phyloP scores from a whole-genome alignment of 192 early-diverging fungal species.

The Rhizoclosmatium globosum region DNA sequence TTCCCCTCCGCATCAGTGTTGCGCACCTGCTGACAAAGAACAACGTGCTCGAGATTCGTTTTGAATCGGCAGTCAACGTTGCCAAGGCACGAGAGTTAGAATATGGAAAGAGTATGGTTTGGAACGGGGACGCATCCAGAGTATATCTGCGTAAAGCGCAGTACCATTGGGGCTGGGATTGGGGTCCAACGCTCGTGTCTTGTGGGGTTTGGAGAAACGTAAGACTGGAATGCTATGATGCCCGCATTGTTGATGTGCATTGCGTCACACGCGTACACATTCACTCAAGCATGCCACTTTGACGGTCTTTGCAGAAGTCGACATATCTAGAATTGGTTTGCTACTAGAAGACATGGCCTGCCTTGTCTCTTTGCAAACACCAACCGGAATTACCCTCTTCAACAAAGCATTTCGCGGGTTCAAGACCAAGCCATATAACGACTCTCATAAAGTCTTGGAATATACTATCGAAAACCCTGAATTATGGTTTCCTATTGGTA shows the following conservation, averaged over 20 bases:
- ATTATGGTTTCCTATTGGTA: slow-evolving; percentile 49
- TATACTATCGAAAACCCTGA: slow-evolving; percentile 33
- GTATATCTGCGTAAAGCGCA: slow-evolving; percentile 50
- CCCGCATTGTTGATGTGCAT: slow-evolving; percentile 26
- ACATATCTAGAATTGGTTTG: neutral
- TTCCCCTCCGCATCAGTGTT: slow-evolving; percentile 45
- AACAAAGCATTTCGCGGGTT: slow-evolving; percentile 1
- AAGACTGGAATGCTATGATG: slow-evolving; percentile 27
- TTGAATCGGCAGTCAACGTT: slow-evolving; percentile 44
- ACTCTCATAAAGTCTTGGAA: neutral
- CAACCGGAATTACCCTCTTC: slow-evolving; percentile 14
- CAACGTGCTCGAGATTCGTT: slow-evolving; percentile 36
- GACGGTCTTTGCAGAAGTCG: neutral
- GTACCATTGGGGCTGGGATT: slow-evolving; percentile 56
- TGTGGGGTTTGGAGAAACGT: slow-evolving; percentile 37
- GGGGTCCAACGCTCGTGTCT: slow-evolving; percentile 50
- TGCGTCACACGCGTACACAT: neutral
- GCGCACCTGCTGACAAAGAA: slow-evolving; percentile 23
- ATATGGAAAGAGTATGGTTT: slow-evolving; percentile 22
- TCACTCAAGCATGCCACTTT: slow-evolving; percentile 1
- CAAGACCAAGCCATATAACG: neutral
- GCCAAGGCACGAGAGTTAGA: slow-evolving; percentile 36
- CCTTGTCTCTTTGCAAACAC: slow-evolving; percentile 15
- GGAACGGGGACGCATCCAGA: slow-evolving; percentile 49
- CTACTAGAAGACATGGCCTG: neutral